phyloP scores from a whole-genome alignment of 768 basidiomycete genomes.

The Boletus sp. region DNA sequence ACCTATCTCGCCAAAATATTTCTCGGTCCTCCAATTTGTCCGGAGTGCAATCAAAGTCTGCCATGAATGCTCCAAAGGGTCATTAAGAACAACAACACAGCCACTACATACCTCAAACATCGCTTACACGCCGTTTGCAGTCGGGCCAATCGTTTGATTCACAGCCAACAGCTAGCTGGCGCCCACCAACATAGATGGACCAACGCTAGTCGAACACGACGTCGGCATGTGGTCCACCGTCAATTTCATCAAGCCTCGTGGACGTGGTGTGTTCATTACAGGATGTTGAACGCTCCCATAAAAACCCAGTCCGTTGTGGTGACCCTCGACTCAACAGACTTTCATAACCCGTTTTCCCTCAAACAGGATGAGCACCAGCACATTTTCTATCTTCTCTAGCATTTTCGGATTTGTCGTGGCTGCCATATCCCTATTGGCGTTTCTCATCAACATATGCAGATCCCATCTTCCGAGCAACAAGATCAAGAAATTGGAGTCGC shows the following conservation, averaged over 20 bases:
- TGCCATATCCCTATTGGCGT: neutral
- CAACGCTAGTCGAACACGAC: neutral
- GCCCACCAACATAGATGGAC: neutral
- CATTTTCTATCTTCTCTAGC: slow-evolving; percentile 1
- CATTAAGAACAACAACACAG: neutral
- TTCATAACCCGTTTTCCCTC: neutral
- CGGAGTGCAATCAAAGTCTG: neutral
- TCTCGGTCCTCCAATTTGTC: neutral
- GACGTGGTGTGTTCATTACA: neutral
- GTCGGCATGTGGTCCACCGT: neutral
- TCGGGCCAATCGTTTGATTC: neutral
- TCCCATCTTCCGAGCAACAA: slow-evolving; percentile 2
- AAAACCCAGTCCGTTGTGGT: neutral
- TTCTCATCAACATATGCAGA: neutral
- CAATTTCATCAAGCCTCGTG: neutral
- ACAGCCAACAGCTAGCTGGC: neutral
- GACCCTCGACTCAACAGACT: too few relatives aligned
- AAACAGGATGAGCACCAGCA: neutral
- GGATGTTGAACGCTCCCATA: neutral
- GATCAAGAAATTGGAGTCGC: slow-evolving; percentile 1
- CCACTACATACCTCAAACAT: neutral
- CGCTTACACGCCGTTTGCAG: too few relatives aligned
- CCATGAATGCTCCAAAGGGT: neutral
- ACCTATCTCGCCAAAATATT: neutral
- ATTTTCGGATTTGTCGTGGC: neutral